phyloP scores from a whole-genome alignment of 192 early-diverging fungal species.

The Lunasporangiospora selenospora region DNA sequence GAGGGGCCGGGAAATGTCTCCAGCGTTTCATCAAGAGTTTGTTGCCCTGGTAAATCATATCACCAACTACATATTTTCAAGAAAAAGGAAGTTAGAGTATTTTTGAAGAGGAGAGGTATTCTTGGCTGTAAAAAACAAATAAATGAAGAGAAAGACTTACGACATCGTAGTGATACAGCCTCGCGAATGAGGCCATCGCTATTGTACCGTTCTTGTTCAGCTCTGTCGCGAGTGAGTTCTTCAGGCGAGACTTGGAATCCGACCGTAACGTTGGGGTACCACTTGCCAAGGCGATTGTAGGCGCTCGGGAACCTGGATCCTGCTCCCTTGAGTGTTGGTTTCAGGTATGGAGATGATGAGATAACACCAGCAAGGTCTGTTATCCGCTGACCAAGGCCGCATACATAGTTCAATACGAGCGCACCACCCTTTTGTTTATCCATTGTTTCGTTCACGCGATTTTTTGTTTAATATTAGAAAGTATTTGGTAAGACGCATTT shows the following conservation, averaged over 20 bases:
- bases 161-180: constrained; percentile 25
- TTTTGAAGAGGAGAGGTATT: too few species aligned
- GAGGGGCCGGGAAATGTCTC: constrained; percentile 27
- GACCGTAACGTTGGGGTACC: constrained; percentile 23
- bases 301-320: constrained; percentile 21
- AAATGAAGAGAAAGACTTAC: constrained; percentile 7
- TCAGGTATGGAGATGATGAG: constrained; percentile 26
- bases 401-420: constrained; percentile 32
- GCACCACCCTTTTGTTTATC: too few species aligned
- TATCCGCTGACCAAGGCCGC: constrained; percentile 29
- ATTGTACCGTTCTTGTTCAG: constrained; percentile 13
- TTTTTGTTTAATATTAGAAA: too few species aligned
- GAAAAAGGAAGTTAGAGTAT: neutral
- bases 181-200: constrained; percentile 24
- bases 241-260: constrained; percentile 8
- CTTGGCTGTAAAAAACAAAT: neutral
- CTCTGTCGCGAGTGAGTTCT: constrained; percentile 28
- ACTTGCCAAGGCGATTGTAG: constrained; percentile 37
- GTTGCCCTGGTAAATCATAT: constrained; percentile 46
- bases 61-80: constrained; percentile 12
- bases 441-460: too few species aligned
- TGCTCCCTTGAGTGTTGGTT: constrained; percentile 14
- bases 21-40: constrained; percentile 32
- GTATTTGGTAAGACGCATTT: too few species aligned
- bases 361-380: constrained; percentile 26